Evolutionary conservation across 345 rosid genomes (phyloP).

Genomic region (Eucalyptus marginata): DNA sequence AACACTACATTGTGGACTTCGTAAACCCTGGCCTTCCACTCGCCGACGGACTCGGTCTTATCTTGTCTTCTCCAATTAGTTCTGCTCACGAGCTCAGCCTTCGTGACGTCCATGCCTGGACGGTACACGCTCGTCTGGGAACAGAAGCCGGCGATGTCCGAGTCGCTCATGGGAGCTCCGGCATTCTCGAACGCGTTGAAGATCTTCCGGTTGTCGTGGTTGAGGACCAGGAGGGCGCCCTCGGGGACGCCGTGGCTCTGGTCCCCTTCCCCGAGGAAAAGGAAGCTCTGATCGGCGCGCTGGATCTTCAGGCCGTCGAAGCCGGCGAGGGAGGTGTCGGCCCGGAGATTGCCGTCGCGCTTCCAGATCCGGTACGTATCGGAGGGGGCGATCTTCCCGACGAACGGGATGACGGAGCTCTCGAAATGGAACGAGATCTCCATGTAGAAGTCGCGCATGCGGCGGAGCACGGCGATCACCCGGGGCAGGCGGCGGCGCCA

Average conservation of each 20-base stretch:
- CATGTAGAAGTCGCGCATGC: constrained; percentile 96
- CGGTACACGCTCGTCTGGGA: constrained; percentile 69
- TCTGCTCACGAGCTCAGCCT: constrained; percentile 59
- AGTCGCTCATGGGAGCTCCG: constrained; percentile 48
- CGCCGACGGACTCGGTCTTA: constrained; percentile 62
- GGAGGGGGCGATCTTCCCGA: constrained; percentile 80
- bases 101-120: constrained; percentile 96
- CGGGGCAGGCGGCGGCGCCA: constrained; percentile 90
- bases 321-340: constrained; percentile 74
- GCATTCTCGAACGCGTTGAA: constrained; percentile 77
- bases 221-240: constrained; percentile 68
- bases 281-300: constrained; percentile 82
- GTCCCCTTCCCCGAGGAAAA: constrained; percentile 82
- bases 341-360: constrained; percentile 82
- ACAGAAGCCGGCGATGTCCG: constrained; percentile 46
- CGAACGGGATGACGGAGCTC: constrained; percentile 90
- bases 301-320: constrained; percentile 84
- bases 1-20: constrained; percentile 70
- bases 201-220: constrained; percentile 58
- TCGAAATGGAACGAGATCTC: constrained; percentile 87
- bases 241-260: constrained; percentile 31
- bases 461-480: constrained; percentile 46
- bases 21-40: constrained; percentile 77
- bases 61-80: constrained; percentile 82
- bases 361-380: constrained; percentile 98